These are phyloP conservation scores for Gamarada debralockiae DNA, from an alignment of 495 filamentous ascomycete genomes.

Conservation along the genomic window DNA sequence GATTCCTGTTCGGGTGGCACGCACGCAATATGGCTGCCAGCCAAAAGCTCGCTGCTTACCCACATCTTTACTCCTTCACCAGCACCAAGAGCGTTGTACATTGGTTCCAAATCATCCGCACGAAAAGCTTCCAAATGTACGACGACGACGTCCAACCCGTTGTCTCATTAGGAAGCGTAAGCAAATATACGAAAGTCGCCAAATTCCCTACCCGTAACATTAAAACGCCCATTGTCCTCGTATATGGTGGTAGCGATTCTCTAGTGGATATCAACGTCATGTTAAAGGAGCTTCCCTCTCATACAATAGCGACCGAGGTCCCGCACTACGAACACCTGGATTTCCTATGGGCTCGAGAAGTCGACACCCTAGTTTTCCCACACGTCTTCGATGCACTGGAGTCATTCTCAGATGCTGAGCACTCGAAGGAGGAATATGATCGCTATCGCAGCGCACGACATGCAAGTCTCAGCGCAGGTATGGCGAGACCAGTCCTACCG, in stretches of 20 bases:
- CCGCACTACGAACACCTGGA: conserved; percentile 94
- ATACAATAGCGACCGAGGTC: conserved; percentile 79
- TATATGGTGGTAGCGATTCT: conserved; percentile 92
- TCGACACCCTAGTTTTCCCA: conserved; percentile 78
- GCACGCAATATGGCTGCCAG: conserved; percentile 78
- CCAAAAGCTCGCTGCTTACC: conserved; percentile 96
- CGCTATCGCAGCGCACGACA: conserved; percentile 23
- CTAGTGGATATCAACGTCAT: conserved; percentile 93
- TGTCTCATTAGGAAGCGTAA: conserved; percentile 35
- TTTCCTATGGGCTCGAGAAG: conserved; percentile 91
- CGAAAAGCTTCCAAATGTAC: conserved; percentile 94
- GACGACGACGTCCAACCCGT: conserved; percentile 78
- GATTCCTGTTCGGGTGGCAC: conserved; percentile 85
- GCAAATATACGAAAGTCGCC: conserved; percentile 75
- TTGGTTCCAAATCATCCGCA: conserved; percentile 99
- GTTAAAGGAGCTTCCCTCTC: conserved; percentile 78
- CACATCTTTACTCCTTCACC: conserved; percentile 93
- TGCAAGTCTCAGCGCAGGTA: conserved; percentile 14
- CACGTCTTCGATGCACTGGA: conserved; percentile 87
- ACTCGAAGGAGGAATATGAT: conserved; percentile 47
- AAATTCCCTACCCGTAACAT: conserved; percentile 96
- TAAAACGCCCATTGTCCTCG: conserved; percentile 86
- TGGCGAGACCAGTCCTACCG: conserved; percentile 3
- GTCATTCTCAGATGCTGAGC: conserved; percentile 50
- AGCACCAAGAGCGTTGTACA: conserved; percentile 95